Evolutionary conservation across 805 yeast genomes (phyloP).

Genomic region (Metschnikowia colocasiae): DNA sequence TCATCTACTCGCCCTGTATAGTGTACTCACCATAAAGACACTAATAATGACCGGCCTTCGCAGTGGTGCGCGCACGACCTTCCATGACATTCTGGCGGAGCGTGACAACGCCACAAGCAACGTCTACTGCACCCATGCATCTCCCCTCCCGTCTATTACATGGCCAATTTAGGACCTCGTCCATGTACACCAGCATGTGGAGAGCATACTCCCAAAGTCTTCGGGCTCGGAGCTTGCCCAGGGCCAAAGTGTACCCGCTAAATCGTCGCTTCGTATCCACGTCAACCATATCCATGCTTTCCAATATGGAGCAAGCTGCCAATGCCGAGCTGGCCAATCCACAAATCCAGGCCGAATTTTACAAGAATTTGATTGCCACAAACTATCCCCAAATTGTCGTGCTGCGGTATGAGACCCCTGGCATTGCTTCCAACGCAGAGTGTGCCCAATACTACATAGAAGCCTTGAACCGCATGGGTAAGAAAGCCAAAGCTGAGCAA

Average conservation of each 20-base stretch:
- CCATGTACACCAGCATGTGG: neutral
- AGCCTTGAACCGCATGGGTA: slow-evolving; percentile 77
- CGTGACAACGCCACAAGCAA: slow-evolving; percentile 1
- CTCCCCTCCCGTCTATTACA: neutral
- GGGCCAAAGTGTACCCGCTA: neutral
- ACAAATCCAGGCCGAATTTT: slow-evolving; percentile 75
- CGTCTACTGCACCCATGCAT: slow-evolving; percentile 1
- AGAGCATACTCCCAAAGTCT: neutral
- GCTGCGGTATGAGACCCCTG: slow-evolving; percentile 90
- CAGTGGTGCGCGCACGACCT: slow-evolving; percentile 14
- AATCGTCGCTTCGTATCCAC: slow-evolving; percentile 20
- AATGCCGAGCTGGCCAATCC: slow-evolving; percentile 71
- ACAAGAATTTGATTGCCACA: slow-evolving; percentile 64
- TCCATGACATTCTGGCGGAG: slow-evolving; percentile 7
- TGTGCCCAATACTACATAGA: slow-evolving; percentile 76
- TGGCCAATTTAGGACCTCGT: neutral
- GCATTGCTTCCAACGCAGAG: slow-evolving; percentile 79
- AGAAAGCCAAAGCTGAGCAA: slow-evolving; percentile 71
- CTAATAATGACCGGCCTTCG: neutral
- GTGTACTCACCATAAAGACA: neutral
- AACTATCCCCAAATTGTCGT: slow-evolving; percentile 95
- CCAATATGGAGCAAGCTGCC: slow-evolving; percentile 74
- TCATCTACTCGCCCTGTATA: no score
- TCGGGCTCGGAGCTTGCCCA: neutral
- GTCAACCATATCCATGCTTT: slow-evolving; percentile 29